Conservation (phyloP, 495 filamentous ascomycete genomes). For the Tetracladium marchalianum region DNA sequence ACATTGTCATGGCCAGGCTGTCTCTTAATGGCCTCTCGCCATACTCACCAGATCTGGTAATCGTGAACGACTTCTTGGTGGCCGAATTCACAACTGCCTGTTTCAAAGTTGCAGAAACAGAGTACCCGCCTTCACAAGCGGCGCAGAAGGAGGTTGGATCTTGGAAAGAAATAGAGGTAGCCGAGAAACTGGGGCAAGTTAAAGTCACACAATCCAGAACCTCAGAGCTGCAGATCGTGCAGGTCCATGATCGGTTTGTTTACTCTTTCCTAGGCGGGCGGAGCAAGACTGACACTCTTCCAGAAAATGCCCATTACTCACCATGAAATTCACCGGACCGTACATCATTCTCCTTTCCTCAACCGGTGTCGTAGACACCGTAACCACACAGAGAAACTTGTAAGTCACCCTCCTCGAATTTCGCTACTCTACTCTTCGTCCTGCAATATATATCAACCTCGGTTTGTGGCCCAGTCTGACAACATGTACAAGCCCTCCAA, state of each 20-base stretch:
- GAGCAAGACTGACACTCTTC: not conserved
- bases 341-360: not conserved
- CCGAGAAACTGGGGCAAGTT: too few relatives aligned
- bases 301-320: not conserved
- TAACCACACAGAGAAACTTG: not conserved
- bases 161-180: too few relatives aligned
- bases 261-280: too few relatives aligned
- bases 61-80: constrained; percentile 1
- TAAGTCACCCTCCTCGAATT: too few relatives aligned
- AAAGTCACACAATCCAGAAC: too few relatives aligned
- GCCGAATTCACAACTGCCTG: not conserved
- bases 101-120: not conserved
- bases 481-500: not conserved
- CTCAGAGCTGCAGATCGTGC: too few relatives aligned
- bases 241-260: too few relatives aligned
- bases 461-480: too few relatives aligned
- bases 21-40: not conserved
- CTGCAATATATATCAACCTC: too few relatives aligned
- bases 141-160: too few relatives aligned
- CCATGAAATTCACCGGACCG: not conserved
- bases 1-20: not conserved
- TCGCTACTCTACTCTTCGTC: too few relatives aligned
- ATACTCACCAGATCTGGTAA: constrained; percentile 1
- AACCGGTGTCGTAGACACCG: not conserved
- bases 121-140: too few relatives aligned